Conservation (phyloP, 768 basidiomycete species). For the Sporobolomyces roseus region DNA sequence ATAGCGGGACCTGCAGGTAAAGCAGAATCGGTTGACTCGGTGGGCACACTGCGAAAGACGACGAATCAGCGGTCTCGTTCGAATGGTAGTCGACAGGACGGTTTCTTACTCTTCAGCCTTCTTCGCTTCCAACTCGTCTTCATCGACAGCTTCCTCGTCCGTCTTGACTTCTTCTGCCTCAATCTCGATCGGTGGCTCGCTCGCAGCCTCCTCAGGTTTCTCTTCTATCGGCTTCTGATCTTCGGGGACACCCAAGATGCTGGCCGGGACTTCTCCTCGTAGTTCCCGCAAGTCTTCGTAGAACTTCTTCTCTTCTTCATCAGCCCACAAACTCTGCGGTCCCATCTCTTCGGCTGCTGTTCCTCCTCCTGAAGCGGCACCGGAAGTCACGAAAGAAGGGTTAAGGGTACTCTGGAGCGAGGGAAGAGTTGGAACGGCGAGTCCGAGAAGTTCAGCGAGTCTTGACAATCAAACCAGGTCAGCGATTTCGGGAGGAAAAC, state of each 20-base stretch:
- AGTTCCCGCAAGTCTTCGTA: slow-evolving; percentile 90
- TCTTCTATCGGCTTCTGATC: slow-evolving; percentile 28
- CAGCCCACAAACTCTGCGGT: slow-evolving; percentile 88
- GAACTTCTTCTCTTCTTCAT: slow-evolving; percentile 90
- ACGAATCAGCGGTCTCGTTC: neutral
- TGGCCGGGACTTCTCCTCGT: slow-evolving; percentile 83
- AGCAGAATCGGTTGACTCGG: slow-evolving; percentile 52
- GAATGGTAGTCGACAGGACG: slow-evolving; percentile 42
- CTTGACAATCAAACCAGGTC: slow-evolving; percentile 50
- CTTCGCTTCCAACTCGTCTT: slow-evolving; percentile 60
- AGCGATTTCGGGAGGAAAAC: slow-evolving; percentile 55
- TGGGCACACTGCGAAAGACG: neutral
- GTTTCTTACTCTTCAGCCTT: slow-evolving; percentile 63
- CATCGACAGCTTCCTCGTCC: slow-evolving; percentile 51
- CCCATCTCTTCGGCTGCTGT: slow-evolving; percentile 58
- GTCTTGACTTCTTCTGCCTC: slow-evolving; percentile 52
- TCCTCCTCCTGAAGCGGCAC: slow-evolving; percentile 42
- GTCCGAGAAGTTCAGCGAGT: slow-evolving; percentile 82
- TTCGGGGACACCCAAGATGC: slow-evolving; percentile 57
- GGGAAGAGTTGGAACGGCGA: slow-evolving; percentile 77
- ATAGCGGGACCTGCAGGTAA: slow-evolving; percentile 85
- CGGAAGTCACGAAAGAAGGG: slow-evolving; percentile 48
- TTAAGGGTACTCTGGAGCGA: slow-evolving; percentile 58
- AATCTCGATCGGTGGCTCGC: slow-evolving; percentile 17
- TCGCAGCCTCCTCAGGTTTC: slow-evolving; percentile 42